phyloP scores from a whole-genome alignment of 2,329 filamentous ascomycete species.

The Calonectria montana region DNA sequence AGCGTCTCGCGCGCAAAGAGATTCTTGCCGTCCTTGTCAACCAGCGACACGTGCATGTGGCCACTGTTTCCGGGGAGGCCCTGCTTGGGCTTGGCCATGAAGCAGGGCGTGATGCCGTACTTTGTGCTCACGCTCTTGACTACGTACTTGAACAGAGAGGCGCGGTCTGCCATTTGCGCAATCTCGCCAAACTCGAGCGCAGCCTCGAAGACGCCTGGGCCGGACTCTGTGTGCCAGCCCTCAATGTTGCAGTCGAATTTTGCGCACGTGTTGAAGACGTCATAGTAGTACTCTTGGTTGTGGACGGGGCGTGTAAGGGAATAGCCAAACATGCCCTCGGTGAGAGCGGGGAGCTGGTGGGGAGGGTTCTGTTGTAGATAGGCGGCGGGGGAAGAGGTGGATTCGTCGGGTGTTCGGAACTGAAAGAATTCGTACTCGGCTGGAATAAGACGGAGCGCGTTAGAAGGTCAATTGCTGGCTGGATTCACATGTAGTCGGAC shows the following conservation, averaged over 20 bases:
- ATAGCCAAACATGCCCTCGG: conserved; percentile 97
- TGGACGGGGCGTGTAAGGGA: conserved; percentile 87
- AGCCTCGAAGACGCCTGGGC: conserved; percentile 94
- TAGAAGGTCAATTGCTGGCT: not conserved
- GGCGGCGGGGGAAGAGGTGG: conserved; percentile 73
- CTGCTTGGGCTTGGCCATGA: conserved; percentile 97
- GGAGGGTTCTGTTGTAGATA: conserved; percentile 82
- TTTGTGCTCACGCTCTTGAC: conserved; percentile 90
- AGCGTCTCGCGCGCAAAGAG: conserved; percentile 79
- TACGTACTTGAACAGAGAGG: conserved; percentile 92
- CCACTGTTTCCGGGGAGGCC: conserved; percentile 94
- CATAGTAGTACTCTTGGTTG: conserved; percentile 93
- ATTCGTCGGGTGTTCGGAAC: conserved; percentile 75
- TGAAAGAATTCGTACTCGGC: conserved; percentile 97
- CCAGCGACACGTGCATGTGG: conserved; percentile 93
- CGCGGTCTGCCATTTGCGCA: conserved; percentile 89
- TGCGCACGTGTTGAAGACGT: conserved; percentile 83
- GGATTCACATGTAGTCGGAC: conserved; percentile 40
- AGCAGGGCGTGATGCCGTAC: conserved; percentile 93
- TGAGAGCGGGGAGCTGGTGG: conserved; percentile 79
- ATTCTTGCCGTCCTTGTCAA: conserved; percentile 84
- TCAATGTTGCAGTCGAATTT: conserved; percentile 86
- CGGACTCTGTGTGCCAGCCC: conserved; percentile 95
- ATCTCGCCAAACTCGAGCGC: conserved; percentile 93
- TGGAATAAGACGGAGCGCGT: conserved; percentile 49